Evolutionary conservation across 176 grass and related monocot species (phyloP), one percentile per base, ranked within the genome.

Genomic region (Canna indica): DNA sequence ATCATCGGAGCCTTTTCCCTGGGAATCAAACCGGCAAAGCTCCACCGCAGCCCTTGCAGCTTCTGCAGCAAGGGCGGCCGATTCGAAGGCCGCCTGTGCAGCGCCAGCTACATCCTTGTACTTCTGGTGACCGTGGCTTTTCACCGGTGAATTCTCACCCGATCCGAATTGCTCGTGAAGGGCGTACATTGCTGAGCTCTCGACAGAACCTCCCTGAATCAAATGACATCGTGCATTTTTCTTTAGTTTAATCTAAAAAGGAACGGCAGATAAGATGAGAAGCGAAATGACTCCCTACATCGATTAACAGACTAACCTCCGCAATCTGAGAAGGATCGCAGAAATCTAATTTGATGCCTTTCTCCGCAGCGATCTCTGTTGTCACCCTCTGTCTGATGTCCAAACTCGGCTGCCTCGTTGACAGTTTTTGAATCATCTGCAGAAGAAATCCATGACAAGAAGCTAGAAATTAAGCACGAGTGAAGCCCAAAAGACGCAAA

Each of bases 361-460:
- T 90, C 75, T 90, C 89, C 0, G 77, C 74, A 4, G 89, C 89
- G 70, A 99, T 99, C 76, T 99, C 89, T 46, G 85, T 77, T 0
- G 90, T 81, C 78, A 82, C 77, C 81, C 64, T 74, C 73, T 88
- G 86, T 14, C 78, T 72, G 64, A 68, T 84, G 64, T 99, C 94
- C 24, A 99, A 72, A 50, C 75, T 83, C 7, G 86, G 94, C 68
- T 77, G 82, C 69, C 69, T 85, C 1, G 89, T 90, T 3, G 89
- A 90, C 38, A 99, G 77, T 75, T 87, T 93, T 80, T 87, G 89
- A 79, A 99, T 91, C 69, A 93, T 42, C 89, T 95, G 84, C 77
- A 30, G 28, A 31, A 70, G 41, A 33, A 25, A 59, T 26, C 17
- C 56, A 27, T n/a, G 5, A 9, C 26, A 59, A 28, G 22, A 59